Percentiles rank a stretch among this genome's conserved stretches.
Conservation (phyloP, 2,329 filamentous ascomycete species). For the Emydomyces testavorans region DNA sequence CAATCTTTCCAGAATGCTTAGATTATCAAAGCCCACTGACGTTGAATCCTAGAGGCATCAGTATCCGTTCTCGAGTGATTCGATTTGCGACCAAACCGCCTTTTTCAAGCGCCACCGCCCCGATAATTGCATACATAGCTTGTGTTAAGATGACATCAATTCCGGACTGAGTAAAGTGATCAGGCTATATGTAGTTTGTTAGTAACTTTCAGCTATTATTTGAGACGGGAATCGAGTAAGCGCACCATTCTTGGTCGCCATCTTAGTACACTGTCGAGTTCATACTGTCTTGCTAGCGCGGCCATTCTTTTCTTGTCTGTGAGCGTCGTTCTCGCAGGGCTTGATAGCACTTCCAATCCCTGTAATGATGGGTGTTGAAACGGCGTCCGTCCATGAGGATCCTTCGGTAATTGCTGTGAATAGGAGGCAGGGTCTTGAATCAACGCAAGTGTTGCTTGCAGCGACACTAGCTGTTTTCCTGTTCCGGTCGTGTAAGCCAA, state of each 20-base stretch:
- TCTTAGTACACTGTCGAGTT: conserved; percentile 62
- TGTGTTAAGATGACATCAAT: conserved; percentile 62
- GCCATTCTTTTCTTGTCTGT: conserved; percentile 56
- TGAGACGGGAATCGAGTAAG: conserved; percentile 7
- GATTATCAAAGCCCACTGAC: conserved; percentile 16
- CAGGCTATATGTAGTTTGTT: background rate
- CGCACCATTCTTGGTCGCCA: conserved; percentile 80
- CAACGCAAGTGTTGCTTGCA: conserved; percentile 54
- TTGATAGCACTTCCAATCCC: conserved; percentile 60
- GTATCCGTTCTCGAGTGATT: conserved; percentile 64
- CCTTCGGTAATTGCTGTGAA: conserved; percentile 28
- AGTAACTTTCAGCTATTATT: background rate
- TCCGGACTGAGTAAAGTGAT: conserved; percentile 54
- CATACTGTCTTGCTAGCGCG: conserved; percentile 56
- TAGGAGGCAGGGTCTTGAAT: conserved; percentile 37
- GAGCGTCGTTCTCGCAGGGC: conserved; percentile 48
- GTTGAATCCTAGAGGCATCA: conserved; percentile 42
- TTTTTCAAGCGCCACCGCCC: conserved; percentile 77
- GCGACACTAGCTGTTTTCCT: conserved; percentile 54
- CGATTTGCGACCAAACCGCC: conserved; percentile 66
- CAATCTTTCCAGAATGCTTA: background rate
- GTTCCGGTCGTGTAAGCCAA: conserved; percentile 4
- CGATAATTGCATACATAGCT: conserved; percentile 72
- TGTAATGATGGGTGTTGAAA: conserved; percentile 60
- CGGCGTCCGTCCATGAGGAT: conserved; percentile 49